Evolutionary conservation across 2,329 filamentous ascomycete species (phyloP).

Genomic region (Botrytis galanthina): DNA sequence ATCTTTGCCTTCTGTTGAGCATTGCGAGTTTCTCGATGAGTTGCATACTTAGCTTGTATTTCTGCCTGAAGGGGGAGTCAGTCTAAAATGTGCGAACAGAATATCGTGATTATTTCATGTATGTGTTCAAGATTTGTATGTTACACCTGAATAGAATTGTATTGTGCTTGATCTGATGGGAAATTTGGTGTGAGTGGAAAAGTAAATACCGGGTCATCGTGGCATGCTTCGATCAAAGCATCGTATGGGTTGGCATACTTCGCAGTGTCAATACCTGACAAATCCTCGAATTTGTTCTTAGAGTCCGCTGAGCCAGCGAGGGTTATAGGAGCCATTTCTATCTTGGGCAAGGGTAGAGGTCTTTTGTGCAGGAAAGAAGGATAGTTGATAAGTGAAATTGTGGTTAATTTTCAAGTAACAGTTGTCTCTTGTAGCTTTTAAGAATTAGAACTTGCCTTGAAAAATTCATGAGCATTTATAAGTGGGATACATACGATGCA

Average conservation of each 20-base stretch:
- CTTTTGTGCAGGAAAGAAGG: background rate
- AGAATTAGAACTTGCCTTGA: background rate
- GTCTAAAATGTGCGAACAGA: background rate
- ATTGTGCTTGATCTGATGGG: background rate
- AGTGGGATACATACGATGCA: background rate
- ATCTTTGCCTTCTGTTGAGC: conserved; percentile 72
- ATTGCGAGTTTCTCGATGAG: conserved; percentile 74
- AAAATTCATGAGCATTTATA: background rate
- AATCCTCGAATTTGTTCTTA: conserved; percentile 38
- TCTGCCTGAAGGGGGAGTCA: conserved; percentile 25
- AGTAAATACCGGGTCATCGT: conserved; percentile 34
- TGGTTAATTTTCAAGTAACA: background rate
- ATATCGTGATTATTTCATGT: background rate
- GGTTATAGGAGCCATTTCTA: conserved; percentile 26
- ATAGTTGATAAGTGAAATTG: background rate
- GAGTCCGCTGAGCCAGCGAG: conserved; percentile 31
- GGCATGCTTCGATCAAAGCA: conserved; percentile 38
- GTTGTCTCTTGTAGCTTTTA: background rate
- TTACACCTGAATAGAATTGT: background rate
- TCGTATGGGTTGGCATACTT: conserved; percentile 37
- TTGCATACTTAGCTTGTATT: conserved; percentile 53
- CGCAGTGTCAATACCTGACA: conserved; percentile 37
- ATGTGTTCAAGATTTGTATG: background rate
- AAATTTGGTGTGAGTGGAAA: background rate
- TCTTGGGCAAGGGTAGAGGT: background rate